Evolutionary conservation across 2,329 filamentous ascomycete species (phyloP).

Genomic region (Sporothrix phasma): DNA sequence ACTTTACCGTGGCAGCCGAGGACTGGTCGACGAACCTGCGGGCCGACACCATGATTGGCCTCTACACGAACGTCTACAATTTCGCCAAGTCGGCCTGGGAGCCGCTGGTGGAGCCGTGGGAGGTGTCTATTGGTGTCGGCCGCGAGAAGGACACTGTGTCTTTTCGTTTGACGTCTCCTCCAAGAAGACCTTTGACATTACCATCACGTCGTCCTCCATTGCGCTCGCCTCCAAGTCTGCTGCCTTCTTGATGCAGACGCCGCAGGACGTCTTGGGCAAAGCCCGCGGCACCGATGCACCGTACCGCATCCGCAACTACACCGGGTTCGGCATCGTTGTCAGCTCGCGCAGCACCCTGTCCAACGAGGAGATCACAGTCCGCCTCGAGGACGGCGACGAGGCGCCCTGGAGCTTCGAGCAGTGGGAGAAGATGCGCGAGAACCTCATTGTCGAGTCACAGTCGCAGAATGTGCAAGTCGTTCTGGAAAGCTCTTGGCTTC

Average conservation of each 20-base stretch:
- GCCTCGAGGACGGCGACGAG: slow-evolving; percentile 80
- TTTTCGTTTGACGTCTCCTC: slow-evolving; percentile 80
- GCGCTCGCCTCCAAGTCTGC: slow-evolving; percentile 88
- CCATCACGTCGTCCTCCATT: slow-evolving; percentile 86
- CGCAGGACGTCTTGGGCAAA: slow-evolving; percentile 83
- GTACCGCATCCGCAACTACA: slow-evolving; percentile 90
- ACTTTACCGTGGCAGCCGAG: slow-evolving; percentile 71
- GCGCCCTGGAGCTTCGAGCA: slow-evolving; percentile 95
- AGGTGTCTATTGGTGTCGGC: slow-evolving; percentile 80
- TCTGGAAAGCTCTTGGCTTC: slow-evolving; percentile 87
- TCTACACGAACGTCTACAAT: slow-evolving; percentile 95
- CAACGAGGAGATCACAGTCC: slow-evolving; percentile 62
- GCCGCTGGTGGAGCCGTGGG: slow-evolving; percentile 91
- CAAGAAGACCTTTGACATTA: slow-evolving; percentile 83
- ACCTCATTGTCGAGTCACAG: slow-evolving; percentile 71
- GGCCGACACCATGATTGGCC: slow-evolving; percentile 82
- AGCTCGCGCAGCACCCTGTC: slow-evolving; percentile 62
- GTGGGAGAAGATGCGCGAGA: slow-evolving; percentile 92
- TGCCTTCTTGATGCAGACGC: slow-evolving; percentile 72
- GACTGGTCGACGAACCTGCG: slow-evolving; percentile 87
- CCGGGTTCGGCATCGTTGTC: slow-evolving; percentile 79
- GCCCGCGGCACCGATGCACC: slow-evolving; percentile 85
- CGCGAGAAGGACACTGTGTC: slow-evolving; percentile 63
- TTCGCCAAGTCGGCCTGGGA: slow-evolving; percentile 99
- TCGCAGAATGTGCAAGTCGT: slow-evolving; percentile 67